phyloP scores from a whole-genome alignment of 1,139 yeast species.

The Zygotorulaspora mrakii region DNA sequence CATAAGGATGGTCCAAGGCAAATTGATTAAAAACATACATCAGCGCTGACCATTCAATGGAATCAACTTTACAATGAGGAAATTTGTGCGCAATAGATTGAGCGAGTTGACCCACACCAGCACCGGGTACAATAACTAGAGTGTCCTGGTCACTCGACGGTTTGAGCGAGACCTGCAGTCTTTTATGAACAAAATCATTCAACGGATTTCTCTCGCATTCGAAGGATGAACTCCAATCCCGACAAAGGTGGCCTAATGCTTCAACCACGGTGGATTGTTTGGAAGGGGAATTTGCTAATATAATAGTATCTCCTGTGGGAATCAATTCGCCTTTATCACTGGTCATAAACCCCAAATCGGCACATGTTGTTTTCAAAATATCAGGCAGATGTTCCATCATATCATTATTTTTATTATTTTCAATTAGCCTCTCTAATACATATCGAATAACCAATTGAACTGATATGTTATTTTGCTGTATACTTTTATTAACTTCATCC shows the following conservation, averaged over 20 bases:
- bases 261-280: conserved; percentile 55
- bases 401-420: conserved; percentile 22
- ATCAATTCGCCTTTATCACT: conserved; percentile 9
- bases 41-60: conserved; percentile 67
- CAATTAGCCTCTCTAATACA: conserved; percentile 42
- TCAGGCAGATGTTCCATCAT: conserved; percentile 36
- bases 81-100: conserved; percentile 51
- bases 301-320: conserved; percentile 12
- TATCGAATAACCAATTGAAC: conserved; percentile 44
- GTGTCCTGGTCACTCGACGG: conserved; percentile 40
- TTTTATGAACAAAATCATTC: conserved; percentile 44
- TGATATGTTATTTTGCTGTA: conserved; percentile 46
- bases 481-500: conserved; percentile 43
- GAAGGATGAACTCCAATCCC: conserved; percentile 63
- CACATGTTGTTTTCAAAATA: conserved; percentile 26
- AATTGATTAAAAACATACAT: conserved; percentile 66
- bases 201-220: conserved; percentile 51
- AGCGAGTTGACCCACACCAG: conserved; percentile 72
- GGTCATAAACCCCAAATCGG: conserved; percentile 20
- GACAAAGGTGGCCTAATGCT: conserved; percentile 62
- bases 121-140: conserved; percentile 66
- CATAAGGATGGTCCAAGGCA: conserved; percentile 38
- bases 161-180: conserved; percentile 31
- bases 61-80: conserved; percentile 47
- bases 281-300: conserved; percentile 15